These are phyloP conservation scores for Citrus cavaleriei DNA, from an alignment of 345 rosid genomes.

Conservation along the genomic window DNA sequence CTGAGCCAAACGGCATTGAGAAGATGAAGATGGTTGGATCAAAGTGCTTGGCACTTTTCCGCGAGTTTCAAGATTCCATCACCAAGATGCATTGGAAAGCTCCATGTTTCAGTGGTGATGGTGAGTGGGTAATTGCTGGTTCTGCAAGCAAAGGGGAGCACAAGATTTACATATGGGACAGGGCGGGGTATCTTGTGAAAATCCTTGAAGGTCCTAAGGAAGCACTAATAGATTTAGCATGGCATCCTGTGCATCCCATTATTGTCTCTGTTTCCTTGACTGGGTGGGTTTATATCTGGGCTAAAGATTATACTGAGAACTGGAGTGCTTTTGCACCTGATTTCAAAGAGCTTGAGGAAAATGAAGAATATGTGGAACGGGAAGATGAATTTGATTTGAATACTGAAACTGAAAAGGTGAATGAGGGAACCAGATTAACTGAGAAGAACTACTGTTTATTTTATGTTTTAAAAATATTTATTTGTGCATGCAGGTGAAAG, in stretches of 20 bases:
- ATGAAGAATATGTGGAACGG: constrained; percentile 95
- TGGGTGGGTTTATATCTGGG: constrained; percentile 97
- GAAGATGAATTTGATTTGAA: constrained; percentile 96
- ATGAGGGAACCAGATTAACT: background rate
- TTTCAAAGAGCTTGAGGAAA: constrained; percentile 98
- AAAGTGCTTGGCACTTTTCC: constrained; percentile 73
- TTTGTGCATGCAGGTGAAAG: constrained; percentile 61
- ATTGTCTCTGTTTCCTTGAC: constrained; percentile 88
- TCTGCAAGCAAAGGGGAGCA: constrained; percentile 99
- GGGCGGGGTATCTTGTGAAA: constrained; percentile 94
- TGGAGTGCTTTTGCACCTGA: constrained; percentile 99
- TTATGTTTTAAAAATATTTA: constrained; percentile 20
- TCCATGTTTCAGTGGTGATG: constrained; percentile 97
- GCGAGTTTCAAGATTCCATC: constrained; percentile 95
- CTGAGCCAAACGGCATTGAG: constrained; percentile 60
- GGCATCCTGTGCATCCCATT: constrained; percentile 99
- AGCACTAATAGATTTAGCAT: constrained; percentile 89
- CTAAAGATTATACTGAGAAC: constrained; percentile 95
- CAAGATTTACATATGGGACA: constrained; percentile 98
- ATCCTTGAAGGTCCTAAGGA: constrained; percentile 99
- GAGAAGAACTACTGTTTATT: background rate
- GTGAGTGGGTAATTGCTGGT: constrained; percentile 98
- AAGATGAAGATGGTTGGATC: constrained; percentile 74
- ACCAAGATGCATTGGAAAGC: constrained; percentile 99
- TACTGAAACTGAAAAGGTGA: constrained; percentile 93